Evolutionary conservation across 2,329 filamentous ascomycete species (phyloP), one percentile per base, ranked within the genome.

Genomic region (Xenosphaeropsis pyriputrescens): DNA sequence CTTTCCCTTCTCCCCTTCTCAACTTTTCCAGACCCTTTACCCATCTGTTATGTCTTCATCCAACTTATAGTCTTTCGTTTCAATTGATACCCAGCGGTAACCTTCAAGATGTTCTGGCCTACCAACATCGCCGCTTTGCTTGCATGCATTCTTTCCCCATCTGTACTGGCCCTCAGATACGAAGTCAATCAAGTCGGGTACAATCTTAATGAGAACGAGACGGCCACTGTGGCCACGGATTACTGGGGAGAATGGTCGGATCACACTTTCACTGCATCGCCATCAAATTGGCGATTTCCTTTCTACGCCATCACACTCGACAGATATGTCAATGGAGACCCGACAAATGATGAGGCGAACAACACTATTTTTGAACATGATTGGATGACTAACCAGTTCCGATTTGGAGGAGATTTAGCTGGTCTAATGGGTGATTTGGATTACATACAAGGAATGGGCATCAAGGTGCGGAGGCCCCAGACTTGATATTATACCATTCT

Each of bases 291-390:
- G 75, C 64, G 75, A 17, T 67, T 79, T 43, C 75, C 75, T 0
- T 72, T 77, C 49, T 80, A 80, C 51, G 75, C 72, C 8, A 57
- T 79, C 34, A 76, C 77, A 49, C 55, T 77, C 9, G 75, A 79
- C 51, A 61, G 72, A 42, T 79, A 70, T 47, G 72, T 75, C 31
- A 78, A 79, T 47, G 75, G 75, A 14, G 68, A 79, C 46, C 74
- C 75, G 6, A 62, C 60, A 2, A 79, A 79, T 49, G 74, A 79
- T 50, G 68, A 78, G 47, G 64, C 65, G 32, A 79, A 79, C 50
- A 67, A 62, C 7, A 77, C 73, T 1, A 43, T 62, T 3, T 79
- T 68, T 53, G 74, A 79, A 47, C 70, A 75, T 51, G 74, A 79
- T 48, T 54, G 65, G 40, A 64, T 62, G 47, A 70, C 65, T 41